These are phyloP conservation scores for Bocquillonia castaneifolia DNA, from an alignment of 441 rosid species.

Conservation along the genomic window DNA sequence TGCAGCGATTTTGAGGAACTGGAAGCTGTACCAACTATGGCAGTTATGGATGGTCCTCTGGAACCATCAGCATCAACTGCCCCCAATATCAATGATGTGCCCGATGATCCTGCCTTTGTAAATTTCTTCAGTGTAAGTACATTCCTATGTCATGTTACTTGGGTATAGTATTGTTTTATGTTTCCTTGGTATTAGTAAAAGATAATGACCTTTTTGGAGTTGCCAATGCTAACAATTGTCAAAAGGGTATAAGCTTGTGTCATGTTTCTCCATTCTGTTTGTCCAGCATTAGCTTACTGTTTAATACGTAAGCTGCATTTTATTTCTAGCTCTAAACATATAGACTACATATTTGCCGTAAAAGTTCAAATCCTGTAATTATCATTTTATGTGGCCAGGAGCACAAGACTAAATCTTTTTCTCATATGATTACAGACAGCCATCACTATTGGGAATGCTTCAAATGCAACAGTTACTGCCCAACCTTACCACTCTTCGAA, in stretches of 20 bases:
- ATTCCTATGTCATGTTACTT: slow-evolving; percentile 5
- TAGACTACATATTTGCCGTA: too few relatives aligned
- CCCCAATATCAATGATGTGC: slow-evolving; percentile 39
- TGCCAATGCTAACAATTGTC: not conserved
- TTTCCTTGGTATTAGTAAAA: not conserved
- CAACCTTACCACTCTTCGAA: slow-evolving; percentile 48
- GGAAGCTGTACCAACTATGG: slow-evolving; percentile 82
- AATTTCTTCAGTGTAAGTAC: slow-evolving; percentile 78
- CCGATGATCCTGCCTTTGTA: slow-evolving; percentile 72
- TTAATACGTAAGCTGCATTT: not conserved
- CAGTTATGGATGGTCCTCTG: slow-evolving; percentile 77
- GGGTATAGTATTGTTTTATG: not conserved
- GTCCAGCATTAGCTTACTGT: not conserved
- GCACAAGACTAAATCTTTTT: not conserved
- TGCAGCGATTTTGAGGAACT: slow-evolving; percentile 89
- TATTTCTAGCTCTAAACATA: not conserved
- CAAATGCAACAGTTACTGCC: slow-evolving; percentile 36
- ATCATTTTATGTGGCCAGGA: not conserved
- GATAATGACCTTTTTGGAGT: not conserved
- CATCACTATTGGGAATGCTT: slow-evolving; percentile 45
- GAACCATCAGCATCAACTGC: slow-evolving; percentile 59
- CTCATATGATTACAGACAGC: slow-evolving; percentile 53
- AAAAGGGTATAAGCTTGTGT: not conserved
- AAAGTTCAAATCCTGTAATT: not conserved
- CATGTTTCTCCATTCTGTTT: not conserved